A percentile compares a stretch with the other conserved stretches of the same genome.
Conservation (phyloP, 139 green algal species). For the Desmodesmus armatus region DNA sequence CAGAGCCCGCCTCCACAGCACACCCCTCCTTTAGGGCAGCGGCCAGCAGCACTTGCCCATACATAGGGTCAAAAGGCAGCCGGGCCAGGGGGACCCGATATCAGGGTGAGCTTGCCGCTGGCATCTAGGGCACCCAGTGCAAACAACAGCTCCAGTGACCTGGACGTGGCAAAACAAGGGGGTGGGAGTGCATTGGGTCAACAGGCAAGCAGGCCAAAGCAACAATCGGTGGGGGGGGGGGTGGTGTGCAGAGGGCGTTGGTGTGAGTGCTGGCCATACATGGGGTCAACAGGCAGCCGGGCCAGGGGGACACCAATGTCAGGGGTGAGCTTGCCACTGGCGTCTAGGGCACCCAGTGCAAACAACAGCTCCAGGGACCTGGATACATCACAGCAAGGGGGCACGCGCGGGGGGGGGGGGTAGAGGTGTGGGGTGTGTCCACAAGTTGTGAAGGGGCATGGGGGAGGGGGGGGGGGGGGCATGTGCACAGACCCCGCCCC, state of each 20-base stretch:
- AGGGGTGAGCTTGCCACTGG: slow-evolving; percentile 64
- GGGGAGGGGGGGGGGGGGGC: no score
- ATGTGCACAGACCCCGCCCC: slow-evolving; percentile 56
- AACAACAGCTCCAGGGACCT: slow-evolving; percentile 82
- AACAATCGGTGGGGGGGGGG: no score
- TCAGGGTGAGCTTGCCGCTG: slow-evolving; percentile 65
- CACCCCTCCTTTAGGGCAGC: slow-evolving; percentile 66
- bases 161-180: slow-evolving; percentile 13
- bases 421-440: background rate
- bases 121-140: slow-evolving; percentile 84
- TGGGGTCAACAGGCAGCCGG: slow-evolving; percentile 78
- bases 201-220: background rate
- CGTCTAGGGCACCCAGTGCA: slow-evolving; percentile 84
- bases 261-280: slow-evolving; percentile 61
- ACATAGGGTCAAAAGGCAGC: slow-evolving; percentile 91
- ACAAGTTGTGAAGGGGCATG: no score
- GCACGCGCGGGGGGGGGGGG: background rate
- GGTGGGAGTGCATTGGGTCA: background rate
- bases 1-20: slow-evolving; percentile 59
- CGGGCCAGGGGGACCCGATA: slow-evolving; percentile 50
- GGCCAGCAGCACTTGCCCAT: slow-evolving; percentile 76
- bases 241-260: no score
- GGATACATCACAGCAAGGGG: no score
- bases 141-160: slow-evolving; percentile 80
- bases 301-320: slow-evolving; percentile 48